Percentiles rank a stretch among this genome's conserved stretches.
phyloP scores from a whole-genome alignment of 169 alveolate species.

The Plasmodium knowlesi region DNA sequence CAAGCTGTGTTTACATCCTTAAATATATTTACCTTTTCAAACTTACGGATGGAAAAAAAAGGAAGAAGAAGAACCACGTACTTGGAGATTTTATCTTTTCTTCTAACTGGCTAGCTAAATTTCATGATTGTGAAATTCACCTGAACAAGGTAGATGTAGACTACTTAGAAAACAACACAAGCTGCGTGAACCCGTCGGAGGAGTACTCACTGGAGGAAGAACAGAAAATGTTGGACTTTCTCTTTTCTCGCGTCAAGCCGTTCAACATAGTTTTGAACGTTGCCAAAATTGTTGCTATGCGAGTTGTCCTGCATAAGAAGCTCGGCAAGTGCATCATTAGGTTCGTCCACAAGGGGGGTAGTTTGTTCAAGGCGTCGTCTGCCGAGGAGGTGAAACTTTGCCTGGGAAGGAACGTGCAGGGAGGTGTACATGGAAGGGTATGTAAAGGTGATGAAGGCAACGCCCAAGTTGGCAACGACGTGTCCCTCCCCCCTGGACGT shows the following conservation, averaged over 20 bases:
- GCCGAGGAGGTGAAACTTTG: background rate
- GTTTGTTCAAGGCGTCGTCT: slow-evolving; percentile 4
- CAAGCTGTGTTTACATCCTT: slow-evolving; percentile 18
- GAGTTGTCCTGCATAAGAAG: slow-evolving; percentile 39
- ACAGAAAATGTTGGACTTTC: background rate
- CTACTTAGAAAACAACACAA: slow-evolving; percentile 25
- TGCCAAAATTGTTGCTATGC: slow-evolving; percentile 18
- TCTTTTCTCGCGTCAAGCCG: slow-evolving; percentile 31
- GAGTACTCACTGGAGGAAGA: background rate
- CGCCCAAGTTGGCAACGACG: no score
- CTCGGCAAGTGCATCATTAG: slow-evolving; percentile 29
- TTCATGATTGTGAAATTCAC: background rate
- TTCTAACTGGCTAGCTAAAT: background rate
- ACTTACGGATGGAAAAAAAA: background rate
- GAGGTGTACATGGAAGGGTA: background rate
- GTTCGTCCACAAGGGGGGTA: background rate
- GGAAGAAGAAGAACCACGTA: background rate
- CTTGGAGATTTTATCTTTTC: background rate
- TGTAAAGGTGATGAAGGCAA: no score
- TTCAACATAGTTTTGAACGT: slow-evolving; percentile 27
- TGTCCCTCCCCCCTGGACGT: background rate
- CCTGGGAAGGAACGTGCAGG: background rate
- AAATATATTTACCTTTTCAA: slow-evolving; percentile 46
- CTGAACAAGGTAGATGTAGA: slow-evolving; percentile 33
- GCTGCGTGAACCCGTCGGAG: background rate